A percentile compares a stretch with the other conserved stretches of the same genome.
phyloP scores from a whole-genome alignment of 345 rosid genomes.

The Microcos paniculata region DNA sequence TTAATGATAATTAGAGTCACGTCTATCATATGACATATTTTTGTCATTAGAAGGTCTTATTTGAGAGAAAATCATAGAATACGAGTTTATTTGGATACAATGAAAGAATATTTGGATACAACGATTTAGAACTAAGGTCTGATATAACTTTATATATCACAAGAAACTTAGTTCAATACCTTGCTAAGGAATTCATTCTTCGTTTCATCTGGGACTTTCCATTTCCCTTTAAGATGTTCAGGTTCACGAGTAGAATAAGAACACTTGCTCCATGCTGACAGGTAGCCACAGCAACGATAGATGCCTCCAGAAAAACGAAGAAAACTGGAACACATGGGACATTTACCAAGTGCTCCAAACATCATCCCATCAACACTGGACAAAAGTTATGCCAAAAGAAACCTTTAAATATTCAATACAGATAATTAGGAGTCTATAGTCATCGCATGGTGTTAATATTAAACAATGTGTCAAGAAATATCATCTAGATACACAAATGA shows the following conservation, averaged over 20 bases:
- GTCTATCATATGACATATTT: too few species aligned
- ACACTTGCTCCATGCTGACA: slow-evolving; percentile 95
- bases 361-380: slow-evolving; percentile 93
- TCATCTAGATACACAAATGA: neutral
- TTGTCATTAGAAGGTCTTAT: too few species aligned
- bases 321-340: slow-evolving; percentile 72
- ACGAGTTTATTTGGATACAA: too few species aligned
- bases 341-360: slow-evolving; percentile 78
- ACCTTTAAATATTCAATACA: neutral
- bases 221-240: slow-evolving; percentile 65
- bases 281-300: slow-evolving; percentile 70
- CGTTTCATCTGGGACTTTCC: slow-evolving; percentile 79
- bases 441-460: neutral
- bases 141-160: slow-evolving; percentile 10
- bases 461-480: neutral
- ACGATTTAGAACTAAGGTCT: too few species aligned
- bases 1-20: too few species aligned
- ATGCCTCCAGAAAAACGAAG: slow-evolving; percentile 76
- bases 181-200: slow-evolving; percentile 62
- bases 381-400: slow-evolving; percentile 21
- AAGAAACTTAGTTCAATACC: slow-evolving; percentile 33
- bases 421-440: neutral
- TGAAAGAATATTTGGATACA: too few species aligned
- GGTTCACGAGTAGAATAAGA: slow-evolving; percentile 74
- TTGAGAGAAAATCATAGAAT: too few species aligned